Percentiles rank a stretch among this genome's conserved stretches.
Evolutionary conservation across 208 protist species (phyloP).

Genomic region (Acanthamoeba culbertsoni): DNA sequence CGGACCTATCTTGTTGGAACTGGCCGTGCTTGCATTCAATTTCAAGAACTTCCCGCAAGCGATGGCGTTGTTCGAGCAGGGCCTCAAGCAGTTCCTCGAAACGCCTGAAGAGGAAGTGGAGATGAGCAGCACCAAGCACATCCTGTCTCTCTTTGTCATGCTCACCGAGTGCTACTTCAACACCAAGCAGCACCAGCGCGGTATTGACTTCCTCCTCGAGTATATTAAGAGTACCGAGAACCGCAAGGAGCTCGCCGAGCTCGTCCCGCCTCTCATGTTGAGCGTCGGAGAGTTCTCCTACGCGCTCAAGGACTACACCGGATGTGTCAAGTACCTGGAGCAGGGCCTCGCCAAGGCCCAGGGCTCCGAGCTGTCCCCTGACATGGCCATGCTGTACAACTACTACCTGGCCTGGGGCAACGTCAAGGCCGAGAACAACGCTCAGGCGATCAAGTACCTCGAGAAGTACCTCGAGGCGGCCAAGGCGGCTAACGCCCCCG

Average conservation of each 20-base stretch:
- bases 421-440: constrained; percentile 17
- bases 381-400: not conserved
- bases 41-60: constrained; percentile 28
- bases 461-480: not conserved
- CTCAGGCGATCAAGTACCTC: not conserved
- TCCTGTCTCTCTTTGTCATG: not conserved
- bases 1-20: not conserved
- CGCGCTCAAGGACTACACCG: not conserved
- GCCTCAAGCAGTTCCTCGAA: not conserved
- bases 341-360: not conserved
- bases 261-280: not conserved
- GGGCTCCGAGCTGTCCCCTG: not conserved
- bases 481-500: not conserved
- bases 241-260: not conserved
- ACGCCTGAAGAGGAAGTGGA: not conserved
- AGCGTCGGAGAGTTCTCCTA: constrained; percentile 29
- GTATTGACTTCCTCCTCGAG: not conserved
- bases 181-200: not conserved
- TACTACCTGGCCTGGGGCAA: not conserved
- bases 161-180: constrained; percentile 20
- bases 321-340: not conserved
- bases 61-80: constrained; percentile 7
- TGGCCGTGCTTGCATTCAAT: not conserved
- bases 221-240: not conserved
- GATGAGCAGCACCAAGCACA: not conserved